These are phyloP conservation scores for Cystofilobasidium capitatum DNA, from an alignment of 768 basidiomycete species.

Conservation along the genomic window DNA sequence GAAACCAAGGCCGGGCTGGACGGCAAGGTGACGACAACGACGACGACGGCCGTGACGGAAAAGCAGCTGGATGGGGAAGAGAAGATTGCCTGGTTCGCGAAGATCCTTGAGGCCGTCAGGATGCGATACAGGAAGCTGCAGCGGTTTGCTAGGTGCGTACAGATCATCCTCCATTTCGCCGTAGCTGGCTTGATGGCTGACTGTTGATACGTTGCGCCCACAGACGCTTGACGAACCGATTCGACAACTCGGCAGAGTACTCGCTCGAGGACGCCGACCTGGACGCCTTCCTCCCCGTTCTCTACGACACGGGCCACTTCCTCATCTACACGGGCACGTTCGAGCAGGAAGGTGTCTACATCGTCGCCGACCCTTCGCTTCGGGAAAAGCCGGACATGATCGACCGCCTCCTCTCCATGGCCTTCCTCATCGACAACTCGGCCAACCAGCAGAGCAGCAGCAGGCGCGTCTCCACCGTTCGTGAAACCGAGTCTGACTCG, in stretches of 20 bases:
- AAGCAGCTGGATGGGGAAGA: slow-evolving; percentile 64
- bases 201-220: neutral
- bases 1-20: slow-evolving; percentile 29
- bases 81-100: slow-evolving; percentile 77
- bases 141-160: slow-evolving; percentile 70
- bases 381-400: slow-evolving; percentile 67
- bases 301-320: slow-evolving; percentile 80
- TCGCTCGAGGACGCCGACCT: slow-evolving; percentile 62
- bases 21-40: slow-evolving; percentile 18
- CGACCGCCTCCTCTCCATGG: slow-evolving; percentile 67
- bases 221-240: slow-evolving; percentile 57
- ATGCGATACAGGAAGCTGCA: slow-evolving; percentile 87
- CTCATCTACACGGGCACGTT: slow-evolving; percentile 80
- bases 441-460: neutral
- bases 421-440: slow-evolving; percentile 50
- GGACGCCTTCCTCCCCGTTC: slow-evolving; percentile 60
- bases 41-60: slow-evolving; percentile 14
- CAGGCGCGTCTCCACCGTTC: neutral
- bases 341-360: slow-evolving; percentile 84
- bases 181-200: neutral
- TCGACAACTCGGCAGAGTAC: slow-evolving; percentile 90
- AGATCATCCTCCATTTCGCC: neutral
- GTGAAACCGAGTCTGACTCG: slow-evolving; percentile 39
- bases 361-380: slow-evolving; percentile 69
- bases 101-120: slow-evolving; percentile 84